Percentiles rank a stretch among this genome's conserved stretches.
These are phyloP conservation scores for Arthrinium puccinioides DNA, from an alignment of 2,329 filamentous ascomycete species.

Conservation along the genomic window DNA sequence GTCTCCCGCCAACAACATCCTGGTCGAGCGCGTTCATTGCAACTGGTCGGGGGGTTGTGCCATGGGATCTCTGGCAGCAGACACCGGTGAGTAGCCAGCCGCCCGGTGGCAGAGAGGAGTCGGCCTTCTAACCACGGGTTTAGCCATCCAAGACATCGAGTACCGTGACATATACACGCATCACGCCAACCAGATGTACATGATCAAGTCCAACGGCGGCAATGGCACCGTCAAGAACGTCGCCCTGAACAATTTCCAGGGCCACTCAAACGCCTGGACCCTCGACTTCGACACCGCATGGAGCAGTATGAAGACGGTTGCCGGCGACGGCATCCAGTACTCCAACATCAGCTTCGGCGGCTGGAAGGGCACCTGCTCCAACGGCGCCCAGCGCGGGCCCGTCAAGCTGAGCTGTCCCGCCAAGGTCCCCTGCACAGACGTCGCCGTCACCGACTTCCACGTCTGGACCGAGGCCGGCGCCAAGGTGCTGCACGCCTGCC, in stretches of 20 bases:
- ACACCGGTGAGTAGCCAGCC: conserved; percentile 23
- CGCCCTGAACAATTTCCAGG: conserved; percentile 51
- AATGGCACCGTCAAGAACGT: conserved; percentile 42
- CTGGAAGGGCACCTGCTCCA: conserved; percentile 46
- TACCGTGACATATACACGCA: conserved; percentile 53
- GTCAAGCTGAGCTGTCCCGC: conserved; percentile 45
- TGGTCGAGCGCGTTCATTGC: conserved; percentile 55
- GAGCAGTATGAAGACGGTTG: conserved; percentile 30
- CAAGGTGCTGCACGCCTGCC: not conserved
- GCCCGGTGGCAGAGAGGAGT: too few species aligned
- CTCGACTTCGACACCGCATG: conserved; percentile 49
- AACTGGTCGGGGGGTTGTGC: conserved; percentile 53
- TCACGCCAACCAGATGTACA: conserved; percentile 55
- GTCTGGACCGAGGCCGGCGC: conserved; percentile 41
- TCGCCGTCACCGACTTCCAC: conserved; percentile 41
- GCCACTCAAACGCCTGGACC: conserved; percentile 51
- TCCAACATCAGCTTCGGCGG: conserved; percentile 44
- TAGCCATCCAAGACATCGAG: conserved; percentile 41
- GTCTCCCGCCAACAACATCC: conserved; percentile 42
- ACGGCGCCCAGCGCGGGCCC: conserved; percentile 43
- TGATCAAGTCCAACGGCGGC: conserved; percentile 56
- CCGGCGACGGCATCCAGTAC: conserved; percentile 44
- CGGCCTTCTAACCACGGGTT: too few species aligned
- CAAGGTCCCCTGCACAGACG: conserved; percentile 41
- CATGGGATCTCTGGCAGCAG: conserved; percentile 45